Evolutionary conservation across 2,329 filamentous ascomycete genomes (phyloP), one percentile per base, ranked within the genome.

Genomic region (Whalleya microplaca): DNA sequence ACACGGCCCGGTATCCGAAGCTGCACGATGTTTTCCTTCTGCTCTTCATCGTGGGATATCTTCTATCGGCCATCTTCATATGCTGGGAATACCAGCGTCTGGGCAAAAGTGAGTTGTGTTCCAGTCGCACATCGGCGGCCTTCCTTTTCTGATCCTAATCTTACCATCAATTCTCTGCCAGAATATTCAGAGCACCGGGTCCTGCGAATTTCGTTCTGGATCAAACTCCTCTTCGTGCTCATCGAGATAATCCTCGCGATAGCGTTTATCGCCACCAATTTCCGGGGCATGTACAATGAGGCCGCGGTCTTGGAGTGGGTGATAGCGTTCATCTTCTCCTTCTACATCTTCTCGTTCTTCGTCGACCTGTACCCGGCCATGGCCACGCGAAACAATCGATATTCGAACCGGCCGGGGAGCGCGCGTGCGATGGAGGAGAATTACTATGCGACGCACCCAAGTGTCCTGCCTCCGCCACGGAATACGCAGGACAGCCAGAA

Each of bases 71-170:
- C 53, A 82, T 97, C 64, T 94, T 93, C 74, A 89, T 94, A 63
- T 97, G 93, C 78, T 87, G 85, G 77, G 92, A 97, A 73, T 97
- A 96, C 73, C 89, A 95, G 68, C 87, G 91, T 2, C 82, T 98
- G 1, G 92, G 92, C 21, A 86, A 89, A 51, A 88, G 84, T 84
- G 73, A 51, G 81, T 76, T 32, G 6, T 44, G 9, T 27, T 27
- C 23, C 9, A 9, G 23, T 9, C 9, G 4, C 23, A 27, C 23
- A 4, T 27, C 23, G 4, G 9, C 23, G 23, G n/a, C n/a, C 23
- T 27, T 9, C 9, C 23, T 27, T 27, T 4, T 27, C 9, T 9
- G 4, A 27, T 27, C 9, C 23, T 9, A 9, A 4, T 10, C 16
- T 53, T 53, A 52, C 44, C 27, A 51, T 44, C 44, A 51, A 3